These are phyloP conservation scores for Histomonas meleagridis DNA, from an alignment of 208 protist species.

Conservation along the genomic window DNA sequence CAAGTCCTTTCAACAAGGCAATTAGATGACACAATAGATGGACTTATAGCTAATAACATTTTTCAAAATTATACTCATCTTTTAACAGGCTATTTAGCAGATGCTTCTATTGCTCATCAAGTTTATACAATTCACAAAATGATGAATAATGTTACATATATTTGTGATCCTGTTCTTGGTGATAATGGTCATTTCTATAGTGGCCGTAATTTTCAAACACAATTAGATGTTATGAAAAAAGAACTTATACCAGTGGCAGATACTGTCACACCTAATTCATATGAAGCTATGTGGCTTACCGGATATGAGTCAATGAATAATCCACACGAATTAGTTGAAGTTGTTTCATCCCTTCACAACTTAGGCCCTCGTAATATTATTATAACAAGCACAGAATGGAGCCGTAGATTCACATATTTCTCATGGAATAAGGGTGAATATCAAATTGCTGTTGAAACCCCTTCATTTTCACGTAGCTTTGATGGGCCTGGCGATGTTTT, in stretches of 20 bases:
- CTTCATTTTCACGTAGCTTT: not conserved
- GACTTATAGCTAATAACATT: not conserved
- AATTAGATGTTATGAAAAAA: not conserved
- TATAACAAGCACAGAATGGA: conserved; percentile 1
- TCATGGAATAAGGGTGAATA: not conserved
- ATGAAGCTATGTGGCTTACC: conserved; percentile 19
- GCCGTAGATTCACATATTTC: not conserved
- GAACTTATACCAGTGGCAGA: not conserved
- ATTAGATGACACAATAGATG: not conserved
- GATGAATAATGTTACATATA: not conserved
- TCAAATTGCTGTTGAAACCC: not conserved
- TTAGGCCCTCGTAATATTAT: not conserved
- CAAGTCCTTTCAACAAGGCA: not conserved
- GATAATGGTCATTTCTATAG: not conserved
- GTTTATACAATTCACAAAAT: not conserved
- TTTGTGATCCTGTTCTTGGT: conserved; percentile 17
- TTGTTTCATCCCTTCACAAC: not conserved
- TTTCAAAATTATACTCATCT: not conserved
- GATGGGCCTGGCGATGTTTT: not conserved
- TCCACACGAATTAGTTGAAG: not conserved
- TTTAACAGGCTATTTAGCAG: not conserved
- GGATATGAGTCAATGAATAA: not conserved
- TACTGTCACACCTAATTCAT: conserved; percentile 14
- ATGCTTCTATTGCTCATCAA: not conserved
- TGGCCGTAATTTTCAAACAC: too few species aligned